phyloP scores from a whole-genome alignment of 2,329 filamentous ascomycete genomes.

The Clarireedia paspali region DNA sequence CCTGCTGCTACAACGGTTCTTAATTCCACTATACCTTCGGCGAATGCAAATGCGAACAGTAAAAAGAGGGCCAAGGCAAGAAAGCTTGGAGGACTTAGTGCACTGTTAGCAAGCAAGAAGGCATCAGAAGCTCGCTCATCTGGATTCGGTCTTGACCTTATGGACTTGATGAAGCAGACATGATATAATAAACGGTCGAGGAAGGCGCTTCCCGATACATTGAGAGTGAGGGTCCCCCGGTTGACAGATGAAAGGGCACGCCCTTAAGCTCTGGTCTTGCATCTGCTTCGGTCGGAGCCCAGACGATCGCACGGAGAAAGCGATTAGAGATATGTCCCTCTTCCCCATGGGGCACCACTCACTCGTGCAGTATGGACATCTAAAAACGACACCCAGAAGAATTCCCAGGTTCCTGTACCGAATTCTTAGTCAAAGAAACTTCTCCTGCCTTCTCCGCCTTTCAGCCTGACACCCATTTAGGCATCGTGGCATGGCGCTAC shows the following conservation, averaged over 20 bases:
- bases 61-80: conserved; percentile 58
- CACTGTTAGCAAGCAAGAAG: conserved; percentile 40
- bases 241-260: too few relatives aligned
- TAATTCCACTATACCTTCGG: conserved; percentile 28
- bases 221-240: too few relatives aligned
- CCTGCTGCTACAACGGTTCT: neutral
- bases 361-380: too few relatives aligned
- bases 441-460: conserved; percentile 7
- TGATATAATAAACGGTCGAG: conserved; percentile 8
- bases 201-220: neutral
- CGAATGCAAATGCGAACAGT: conserved; percentile 52
- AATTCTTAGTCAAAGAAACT: neutral
- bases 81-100: conserved; percentile 56
- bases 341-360: too few relatives aligned
- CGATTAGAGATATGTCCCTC: too few relatives aligned
- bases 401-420: neutral
- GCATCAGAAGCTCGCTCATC: conserved; percentile 12
- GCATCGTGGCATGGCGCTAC: conserved; percentile 7
- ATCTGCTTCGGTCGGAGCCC: too few relatives aligned
- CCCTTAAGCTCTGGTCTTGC: too few relatives aligned
- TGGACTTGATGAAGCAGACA: conserved; percentile 34
- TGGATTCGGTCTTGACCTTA: conserved; percentile 30
- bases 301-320: too few relatives aligned
- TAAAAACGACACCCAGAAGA: too few relatives aligned
- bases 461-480: conserved; percentile 15